phyloP scores from a whole-genome alignment of 768 basidiomycete species.

The Lactarius hatsudake region DNA sequence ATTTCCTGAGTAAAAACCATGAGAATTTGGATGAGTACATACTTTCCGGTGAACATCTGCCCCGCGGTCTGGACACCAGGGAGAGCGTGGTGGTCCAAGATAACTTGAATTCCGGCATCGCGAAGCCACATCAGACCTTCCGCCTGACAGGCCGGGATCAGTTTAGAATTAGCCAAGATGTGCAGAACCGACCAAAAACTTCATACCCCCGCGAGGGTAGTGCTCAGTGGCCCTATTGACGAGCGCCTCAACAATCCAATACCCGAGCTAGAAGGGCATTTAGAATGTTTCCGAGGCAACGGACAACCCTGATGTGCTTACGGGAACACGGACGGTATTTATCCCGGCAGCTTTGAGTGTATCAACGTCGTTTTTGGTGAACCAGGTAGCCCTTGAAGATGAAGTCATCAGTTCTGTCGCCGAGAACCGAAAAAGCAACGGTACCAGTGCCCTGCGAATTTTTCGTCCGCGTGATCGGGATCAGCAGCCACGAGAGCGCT shows the following conservation, averaged over 20 bases:
- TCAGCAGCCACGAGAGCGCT: conserved; percentile 62
- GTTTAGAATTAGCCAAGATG: background rate
- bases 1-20: background rate
- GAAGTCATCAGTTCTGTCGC: conserved; percentile 2
- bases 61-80: conserved; percentile 62
- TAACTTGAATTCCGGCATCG: conserved; percentile 59
- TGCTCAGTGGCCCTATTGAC: conserved; percentile 60
- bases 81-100: conserved; percentile 68
- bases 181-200: conserved; percentile 47
- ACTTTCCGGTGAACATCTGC: conserved; percentile 72
- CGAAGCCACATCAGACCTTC: conserved; percentile 59
- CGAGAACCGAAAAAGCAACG: background rate
- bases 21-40: conserved; percentile 25
- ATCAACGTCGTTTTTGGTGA: conserved; percentile 59
- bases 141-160: conserved; percentile 40
- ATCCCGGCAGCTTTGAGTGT: conserved; percentile 53
- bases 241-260: conserved; percentile 75
- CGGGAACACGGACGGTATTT: conserved; percentile 77
- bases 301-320: conserved; percentile 34
- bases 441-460: conserved; percentile 61
- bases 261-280: conserved; percentile 54
- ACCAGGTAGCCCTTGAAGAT: conserved; percentile 60
- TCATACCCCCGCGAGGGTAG: conserved; percentile 68
- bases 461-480: conserved; percentile 54
- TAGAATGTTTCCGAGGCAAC: background rate